These are phyloP conservation scores for Xylaria digitata DNA, from an alignment of 2,329 filamentous ascomycete species.

Conservation along the genomic window DNA sequence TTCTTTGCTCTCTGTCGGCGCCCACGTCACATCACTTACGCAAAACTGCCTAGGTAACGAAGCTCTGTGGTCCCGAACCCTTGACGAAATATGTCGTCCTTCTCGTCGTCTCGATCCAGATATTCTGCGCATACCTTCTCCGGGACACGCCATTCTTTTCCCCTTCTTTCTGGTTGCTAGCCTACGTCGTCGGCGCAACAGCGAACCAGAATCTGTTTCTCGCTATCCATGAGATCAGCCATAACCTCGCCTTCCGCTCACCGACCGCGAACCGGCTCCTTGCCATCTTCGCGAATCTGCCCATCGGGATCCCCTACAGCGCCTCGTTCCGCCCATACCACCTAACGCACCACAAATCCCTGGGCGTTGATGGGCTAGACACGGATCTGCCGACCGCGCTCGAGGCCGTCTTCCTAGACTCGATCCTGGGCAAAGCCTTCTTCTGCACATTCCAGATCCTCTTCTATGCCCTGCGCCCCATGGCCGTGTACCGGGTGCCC, in stretches of 20 bases:
- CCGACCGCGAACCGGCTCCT: slow-evolving; percentile 83
- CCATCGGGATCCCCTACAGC: slow-evolving; percentile 95
- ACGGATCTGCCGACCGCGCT: slow-evolving; percentile 93
- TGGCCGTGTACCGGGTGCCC: slow-evolving; percentile 91
- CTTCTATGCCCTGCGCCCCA: slow-evolving; percentile 96
- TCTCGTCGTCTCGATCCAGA: slow-evolving; percentile 83
- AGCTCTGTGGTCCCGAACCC: slow-evolving; percentile 95
- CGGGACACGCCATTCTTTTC: slow-evolving; percentile 83
- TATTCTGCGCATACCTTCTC: slow-evolving; percentile 80
- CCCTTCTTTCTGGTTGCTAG: slow-evolving; percentile 84
- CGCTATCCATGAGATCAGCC: slow-evolving; percentile 98
- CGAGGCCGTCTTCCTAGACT: slow-evolving; percentile 93
- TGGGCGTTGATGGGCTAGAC: slow-evolving; percentile 95
- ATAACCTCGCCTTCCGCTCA: slow-evolving; percentile 93
- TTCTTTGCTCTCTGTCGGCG: no score
- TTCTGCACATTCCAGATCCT: slow-evolving; percentile 99
- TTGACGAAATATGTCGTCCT: slow-evolving; percentile 94
- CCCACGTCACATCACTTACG: slow-evolving; percentile 28
- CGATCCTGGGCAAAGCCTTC: slow-evolving; percentile 94
- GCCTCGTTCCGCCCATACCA: slow-evolving; percentile 98
- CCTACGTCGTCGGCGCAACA: slow-evolving; percentile 92
- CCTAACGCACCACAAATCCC: slow-evolving; percentile 97
- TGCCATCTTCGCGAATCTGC: slow-evolving; percentile 93
- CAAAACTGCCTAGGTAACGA: slow-evolving; percentile 75
- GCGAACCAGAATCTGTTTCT: slow-evolving; percentile 99